Evolutionary conservation across 2,329 filamentous ascomycete genomes (phyloP).

Genomic region (Alternaria sp.): DNA sequence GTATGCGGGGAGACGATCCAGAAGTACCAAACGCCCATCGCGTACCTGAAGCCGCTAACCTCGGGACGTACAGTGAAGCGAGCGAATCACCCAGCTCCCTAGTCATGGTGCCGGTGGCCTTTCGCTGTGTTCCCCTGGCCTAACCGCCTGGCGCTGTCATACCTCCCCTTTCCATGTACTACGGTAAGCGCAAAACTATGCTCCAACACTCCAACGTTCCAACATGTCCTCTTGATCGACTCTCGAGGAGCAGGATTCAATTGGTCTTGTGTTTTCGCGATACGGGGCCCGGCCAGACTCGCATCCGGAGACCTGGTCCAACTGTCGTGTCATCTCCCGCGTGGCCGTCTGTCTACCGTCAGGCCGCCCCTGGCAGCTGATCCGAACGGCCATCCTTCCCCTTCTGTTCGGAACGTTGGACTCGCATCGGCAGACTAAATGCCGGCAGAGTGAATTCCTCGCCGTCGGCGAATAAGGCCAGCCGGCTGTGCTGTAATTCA

Average conservation of each 20-base stretch:
- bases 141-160: slow-evolving; percentile 27
- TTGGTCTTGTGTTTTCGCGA: slow-evolving; percentile 3
- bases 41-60: slow-evolving; percentile 29
- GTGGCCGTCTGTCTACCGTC: slow-evolving; percentile 10
- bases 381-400: slow-evolving; percentile 3
- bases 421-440: background rate
- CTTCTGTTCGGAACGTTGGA: slow-evolving; percentile 3
- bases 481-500: background rate
- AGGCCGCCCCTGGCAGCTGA: slow-evolving; percentile 2
- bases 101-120: slow-evolving; percentile 17
- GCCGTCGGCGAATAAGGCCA: background rate
- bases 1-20: slow-evolving; percentile 18
- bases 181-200: slow-evolving; percentile 5
- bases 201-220: background rate
- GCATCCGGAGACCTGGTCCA: slow-evolving; percentile 17
- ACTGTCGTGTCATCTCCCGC: slow-evolving; percentile 17
- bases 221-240: background rate
- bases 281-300: background rate
- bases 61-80: slow-evolving; percentile 21
- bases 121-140: slow-evolving; percentile 21
- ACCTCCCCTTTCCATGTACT: slow-evolving; percentile 18
- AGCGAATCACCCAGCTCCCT: slow-evolving; percentile 23
- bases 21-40: slow-evolving; percentile 23
- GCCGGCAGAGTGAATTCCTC: background rate
- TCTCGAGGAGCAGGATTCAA: background rate